Evolutionary conservation across 192 early-diverging fungal genomes (phyloP), one percentile per base, ranked within the genome.

Genomic region (Blastocladiella britannica): DNA sequence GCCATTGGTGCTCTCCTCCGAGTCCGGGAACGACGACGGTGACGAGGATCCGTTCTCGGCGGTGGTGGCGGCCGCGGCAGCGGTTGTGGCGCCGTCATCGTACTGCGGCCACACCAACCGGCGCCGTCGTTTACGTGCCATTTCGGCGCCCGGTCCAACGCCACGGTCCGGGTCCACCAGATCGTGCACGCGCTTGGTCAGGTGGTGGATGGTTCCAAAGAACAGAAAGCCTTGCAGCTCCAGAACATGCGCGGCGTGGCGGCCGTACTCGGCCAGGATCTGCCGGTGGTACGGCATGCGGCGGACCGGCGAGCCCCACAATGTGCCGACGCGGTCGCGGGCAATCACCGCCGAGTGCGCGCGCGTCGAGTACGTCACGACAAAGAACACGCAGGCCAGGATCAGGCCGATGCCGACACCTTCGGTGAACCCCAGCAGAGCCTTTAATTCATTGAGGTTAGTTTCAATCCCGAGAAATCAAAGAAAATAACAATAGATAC

Each of bases 181-280:
- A 25, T 73, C 69, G 52, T 77, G 76, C 54, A 88, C 82, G n/a
- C 70, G 73, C 22, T 70, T 72, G 58, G 87, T 85, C 18, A 89
- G 79, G 58, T 85, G 81, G 56, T 81, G 83, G 59, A 92, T 87
- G 0, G 91, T 91, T 47, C 91, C 93, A 72, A 95, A 97, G 62
- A 97, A 97, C 77, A 97, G 76, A 60, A 93, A 93, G 23, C 93
- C 86, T 66, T 97, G 91, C 53, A 95, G 64, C 60, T 84, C 84
- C 65, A 95, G 76, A 7, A 87, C 81, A 57, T 85, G 82, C 55
- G 93, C 91, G 37, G 37, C 37, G 62, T 91, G 88, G 9, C 71
- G 74, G 28, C 85, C 87, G 8, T 89, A 85, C 31, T 82, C 70
- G 55, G 83, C 80, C 59, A 97, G 65, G 59, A 89, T 93, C 25